These are phyloP conservation scores for Mycogone perniciosa DNA, from an alignment of 2,329 filamentous ascomycete genomes.

Conservation along the genomic window DNA sequence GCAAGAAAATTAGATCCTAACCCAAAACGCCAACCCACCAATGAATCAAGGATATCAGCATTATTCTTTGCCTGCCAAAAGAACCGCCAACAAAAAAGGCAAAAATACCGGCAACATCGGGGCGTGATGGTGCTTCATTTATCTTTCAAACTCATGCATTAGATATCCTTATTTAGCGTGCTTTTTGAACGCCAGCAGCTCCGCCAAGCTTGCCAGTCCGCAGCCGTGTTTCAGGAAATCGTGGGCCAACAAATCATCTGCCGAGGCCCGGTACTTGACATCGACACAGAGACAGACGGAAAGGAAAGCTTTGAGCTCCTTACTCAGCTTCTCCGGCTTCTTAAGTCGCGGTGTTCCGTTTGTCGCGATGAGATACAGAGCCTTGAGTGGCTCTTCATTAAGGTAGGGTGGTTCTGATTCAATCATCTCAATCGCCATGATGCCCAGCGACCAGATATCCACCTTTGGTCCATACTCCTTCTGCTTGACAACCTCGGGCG, in stretches of 20 bases:
- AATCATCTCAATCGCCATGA: conserved; percentile 99
- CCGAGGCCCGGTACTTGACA: conserved; percentile 87
- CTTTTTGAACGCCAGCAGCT: conserved; percentile 83
- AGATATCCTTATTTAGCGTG: conserved; percentile 48
- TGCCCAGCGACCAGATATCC: conserved; percentile 97
- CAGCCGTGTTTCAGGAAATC: conserved; percentile 95
- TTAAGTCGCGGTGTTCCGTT: conserved; percentile 95
- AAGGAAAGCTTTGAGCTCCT: conserved; percentile 95
- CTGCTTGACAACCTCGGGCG: conserved; percentile 97
- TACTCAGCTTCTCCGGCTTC: conserved; percentile 96
- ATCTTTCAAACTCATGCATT: conserved; percentile 13
- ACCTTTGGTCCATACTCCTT: conserved; percentile 98
- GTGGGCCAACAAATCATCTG: conserved; percentile 80
- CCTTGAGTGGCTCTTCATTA: conserved; percentile 96
- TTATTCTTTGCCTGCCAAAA: conserved; percentile 7
- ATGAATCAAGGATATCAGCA: conserved; percentile 8
- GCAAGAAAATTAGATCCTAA: conserved; percentile 10
- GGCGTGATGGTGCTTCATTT: conserved; percentile 9
- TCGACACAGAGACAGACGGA: conserved; percentile 95
- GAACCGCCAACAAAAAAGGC: neutral
- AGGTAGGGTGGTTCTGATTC: conserved; percentile 96
- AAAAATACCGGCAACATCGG: conserved; percentile 10
- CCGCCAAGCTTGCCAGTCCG: conserved; percentile 72
- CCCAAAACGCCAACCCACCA: conserved; percentile 12
- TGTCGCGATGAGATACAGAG: conserved; percentile 93